phyloP scores from a whole-genome alignment of 2,329 filamentous ascomycete genomes.

The Xylaria sp. region DNA sequence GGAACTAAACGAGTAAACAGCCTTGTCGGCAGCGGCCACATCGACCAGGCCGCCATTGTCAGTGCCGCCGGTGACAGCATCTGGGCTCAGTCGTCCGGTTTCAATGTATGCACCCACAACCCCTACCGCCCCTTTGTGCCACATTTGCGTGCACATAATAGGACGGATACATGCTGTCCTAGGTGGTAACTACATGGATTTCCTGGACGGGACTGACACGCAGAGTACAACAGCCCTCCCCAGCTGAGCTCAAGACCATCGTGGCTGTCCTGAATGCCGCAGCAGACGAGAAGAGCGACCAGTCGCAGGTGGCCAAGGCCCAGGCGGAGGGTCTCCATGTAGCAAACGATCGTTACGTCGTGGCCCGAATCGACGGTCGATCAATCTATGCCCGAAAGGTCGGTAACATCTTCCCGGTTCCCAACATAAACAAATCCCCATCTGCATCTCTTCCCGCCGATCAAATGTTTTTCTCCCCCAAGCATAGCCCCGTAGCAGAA shows the following conservation, averaged over 20 bases:
- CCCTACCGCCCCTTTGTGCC: conserved; percentile 5
- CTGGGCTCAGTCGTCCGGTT: conserved; percentile 77
- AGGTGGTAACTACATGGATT: background rate
- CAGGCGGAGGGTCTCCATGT: conserved; percentile 79
- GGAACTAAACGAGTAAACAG: conserved; percentile 56
- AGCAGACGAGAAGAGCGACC: conserved; percentile 42
- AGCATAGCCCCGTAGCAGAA: conserved; percentile 1
- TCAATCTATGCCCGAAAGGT: conserved; percentile 90
- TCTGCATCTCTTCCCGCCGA: background rate
- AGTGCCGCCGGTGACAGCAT: conserved; percentile 81
- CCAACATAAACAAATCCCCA: background rate
- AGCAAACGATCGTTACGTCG: conserved; percentile 80
- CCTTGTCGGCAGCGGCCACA: conserved; percentile 80
- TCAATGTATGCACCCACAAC: conserved; percentile 68
- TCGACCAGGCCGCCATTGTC: conserved; percentile 88
- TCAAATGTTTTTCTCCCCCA: background rate
- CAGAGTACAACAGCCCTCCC: conserved; percentile 59
- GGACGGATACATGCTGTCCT: background rate
- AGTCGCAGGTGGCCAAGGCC: conserved; percentile 69
- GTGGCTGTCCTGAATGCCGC: conserved; percentile 61
- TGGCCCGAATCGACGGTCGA: conserved; percentile 78
- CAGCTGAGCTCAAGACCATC: conserved; percentile 69
- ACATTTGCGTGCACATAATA: background rate
- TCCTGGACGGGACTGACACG: conserved; percentile 35
- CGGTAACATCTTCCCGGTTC: conserved; percentile 45